Percentiles rank a stretch among this genome's conserved stretches.
Evolutionary conservation across 139 green algal genomes (phyloP).

Genomic region (Coelastrella sp.): DNA sequence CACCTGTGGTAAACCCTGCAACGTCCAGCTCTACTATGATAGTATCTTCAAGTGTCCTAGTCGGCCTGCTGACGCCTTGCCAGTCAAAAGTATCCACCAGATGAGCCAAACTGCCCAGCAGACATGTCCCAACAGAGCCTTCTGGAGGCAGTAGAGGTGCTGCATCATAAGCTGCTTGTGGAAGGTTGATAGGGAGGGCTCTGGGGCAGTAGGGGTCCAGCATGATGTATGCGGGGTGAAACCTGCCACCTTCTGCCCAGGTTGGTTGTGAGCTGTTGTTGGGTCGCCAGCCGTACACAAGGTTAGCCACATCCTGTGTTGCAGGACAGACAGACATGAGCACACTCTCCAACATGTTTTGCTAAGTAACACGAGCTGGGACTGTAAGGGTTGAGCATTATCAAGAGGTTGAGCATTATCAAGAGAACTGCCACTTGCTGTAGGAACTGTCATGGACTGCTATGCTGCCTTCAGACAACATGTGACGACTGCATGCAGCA

Average conservation of each 20-base stretch:
- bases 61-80: conserved; percentile 13
- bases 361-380: no score
- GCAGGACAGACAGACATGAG: no score
- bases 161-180: conserved; percentile 58
- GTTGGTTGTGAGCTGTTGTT: background rate
- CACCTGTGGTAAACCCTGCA: conserved; percentile 35
- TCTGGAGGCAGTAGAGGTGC: conserved; percentile 56
- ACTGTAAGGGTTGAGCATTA: no score
- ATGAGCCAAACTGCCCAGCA: conserved; percentile 67
- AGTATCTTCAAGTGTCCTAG: conserved; percentile 57
- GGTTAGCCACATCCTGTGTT: conserved; percentile 28
- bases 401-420: no score
- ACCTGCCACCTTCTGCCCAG: conserved; percentile 34
- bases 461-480: no score
- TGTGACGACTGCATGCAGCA: no score
- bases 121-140: conserved; percentile 42
- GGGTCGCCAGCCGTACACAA: conserved; percentile 42
- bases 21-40: conserved; percentile 80
- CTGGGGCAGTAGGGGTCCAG: conserved; percentile 67
- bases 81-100: conserved; percentile 62
- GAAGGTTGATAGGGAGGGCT: conserved; percentile 59
- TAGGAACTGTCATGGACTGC: no score
- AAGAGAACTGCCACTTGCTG: no score
- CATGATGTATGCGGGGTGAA: conserved; percentile 62
- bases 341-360: no score